A percentile compares a stretch with the other conserved stretches of the same genome.
phyloP scores from a whole-genome alignment of 805 yeast species.

The Sugiyamaella valdiviana region DNA sequence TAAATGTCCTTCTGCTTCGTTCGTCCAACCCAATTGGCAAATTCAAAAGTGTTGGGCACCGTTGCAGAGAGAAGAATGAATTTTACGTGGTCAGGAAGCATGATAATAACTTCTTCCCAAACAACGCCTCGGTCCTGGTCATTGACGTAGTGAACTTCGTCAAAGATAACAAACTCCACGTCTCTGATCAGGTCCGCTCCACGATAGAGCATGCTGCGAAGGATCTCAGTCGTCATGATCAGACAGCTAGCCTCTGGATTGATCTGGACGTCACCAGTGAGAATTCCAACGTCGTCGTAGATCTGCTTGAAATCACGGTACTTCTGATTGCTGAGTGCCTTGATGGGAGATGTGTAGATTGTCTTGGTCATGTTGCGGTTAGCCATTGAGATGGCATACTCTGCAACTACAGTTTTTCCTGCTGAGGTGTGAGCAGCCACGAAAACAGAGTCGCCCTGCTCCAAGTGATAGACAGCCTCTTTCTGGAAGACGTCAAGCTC shows the following conservation, averaged over 20 bases:
- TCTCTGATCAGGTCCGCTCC: conserved; percentile 96
- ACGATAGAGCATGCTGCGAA: conserved; percentile 89
- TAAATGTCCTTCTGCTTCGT: conserved; percentile 94
- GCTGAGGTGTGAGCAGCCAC: conserved; percentile 99
- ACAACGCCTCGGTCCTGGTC: conserved; percentile 97
- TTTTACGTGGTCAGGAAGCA: conserved; percentile 95
- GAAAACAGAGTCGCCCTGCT: conserved; percentile 96
- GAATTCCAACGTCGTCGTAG: conserved; percentile 83
- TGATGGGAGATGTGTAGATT: conserved; percentile 92
- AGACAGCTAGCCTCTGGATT: conserved; percentile 94
- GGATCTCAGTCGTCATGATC: conserved; percentile 96
- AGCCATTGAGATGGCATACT: conserved; percentile 97
- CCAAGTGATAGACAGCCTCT: conserved; percentile 93
- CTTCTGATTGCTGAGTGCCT: conserved; percentile 84
- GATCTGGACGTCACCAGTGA: conserved; percentile 97
- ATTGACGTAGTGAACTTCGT: conserved; percentile 96
- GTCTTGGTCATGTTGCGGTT: conserved; percentile 93
- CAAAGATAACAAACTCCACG: conserved; percentile 95
- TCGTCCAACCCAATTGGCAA: conserved; percentile 98
- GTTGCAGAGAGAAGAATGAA: conserved; percentile 90
- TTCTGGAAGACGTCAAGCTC: conserved; percentile 92
- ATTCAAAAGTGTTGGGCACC: conserved; percentile 96
- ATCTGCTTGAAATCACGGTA: conserved; percentile 79
- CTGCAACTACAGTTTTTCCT: conserved; percentile 97
- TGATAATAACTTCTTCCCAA: conserved; percentile 98